Conservation (phyloP, 208 protist species). For the Vickermania spadyakhi region DNA sequence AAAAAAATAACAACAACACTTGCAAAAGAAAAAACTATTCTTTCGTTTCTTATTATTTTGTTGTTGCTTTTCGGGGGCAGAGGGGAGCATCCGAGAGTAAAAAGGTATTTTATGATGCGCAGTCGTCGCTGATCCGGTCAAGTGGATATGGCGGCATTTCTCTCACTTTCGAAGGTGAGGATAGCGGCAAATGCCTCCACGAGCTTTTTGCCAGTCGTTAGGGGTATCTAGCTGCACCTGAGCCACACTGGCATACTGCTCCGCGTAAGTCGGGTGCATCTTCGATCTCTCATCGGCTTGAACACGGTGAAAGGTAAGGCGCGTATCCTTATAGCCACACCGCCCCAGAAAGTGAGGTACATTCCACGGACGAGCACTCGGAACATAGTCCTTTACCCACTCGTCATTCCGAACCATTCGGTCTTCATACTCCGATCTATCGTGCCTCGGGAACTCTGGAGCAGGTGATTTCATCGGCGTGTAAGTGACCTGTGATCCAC, state of each 20-base stretch:
- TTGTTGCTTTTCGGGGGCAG: too few species aligned
- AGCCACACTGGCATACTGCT: not conserved
- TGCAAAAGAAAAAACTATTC: too few species aligned
- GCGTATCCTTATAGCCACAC: constrained; percentile 10
- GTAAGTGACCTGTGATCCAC: too few species aligned
- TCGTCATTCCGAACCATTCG: not conserved
- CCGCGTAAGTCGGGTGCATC: not conserved
- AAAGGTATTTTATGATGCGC: too few species aligned
- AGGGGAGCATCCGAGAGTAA: too few species aligned
- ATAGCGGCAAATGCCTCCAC: constrained; percentile 1
- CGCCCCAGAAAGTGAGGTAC: constrained; percentile 7
- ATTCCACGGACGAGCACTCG: constrained; percentile 1
- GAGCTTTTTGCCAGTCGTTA: constrained; percentile 1
- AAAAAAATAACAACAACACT: too few species aligned
- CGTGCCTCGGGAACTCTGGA: not conserved
- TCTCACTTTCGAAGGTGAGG: not conserved
- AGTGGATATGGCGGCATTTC: too few species aligned
- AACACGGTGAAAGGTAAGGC: constrained; percentile 4
- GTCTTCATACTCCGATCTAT: not conserved
- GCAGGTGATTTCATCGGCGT: not conserved
- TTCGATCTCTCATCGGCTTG: constrained; percentile 1
- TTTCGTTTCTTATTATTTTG: too few species aligned
- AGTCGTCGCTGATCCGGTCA: too few species aligned
- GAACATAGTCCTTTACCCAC: constrained; percentile 1
- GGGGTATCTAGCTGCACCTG: constrained; percentile 2